A percentile compares a stretch with the other conserved stretches of the same genome.
Evolutionary conservation across 164 flowering plant species (phyloP).

Genomic region (Liquidambar formosana): DNA sequence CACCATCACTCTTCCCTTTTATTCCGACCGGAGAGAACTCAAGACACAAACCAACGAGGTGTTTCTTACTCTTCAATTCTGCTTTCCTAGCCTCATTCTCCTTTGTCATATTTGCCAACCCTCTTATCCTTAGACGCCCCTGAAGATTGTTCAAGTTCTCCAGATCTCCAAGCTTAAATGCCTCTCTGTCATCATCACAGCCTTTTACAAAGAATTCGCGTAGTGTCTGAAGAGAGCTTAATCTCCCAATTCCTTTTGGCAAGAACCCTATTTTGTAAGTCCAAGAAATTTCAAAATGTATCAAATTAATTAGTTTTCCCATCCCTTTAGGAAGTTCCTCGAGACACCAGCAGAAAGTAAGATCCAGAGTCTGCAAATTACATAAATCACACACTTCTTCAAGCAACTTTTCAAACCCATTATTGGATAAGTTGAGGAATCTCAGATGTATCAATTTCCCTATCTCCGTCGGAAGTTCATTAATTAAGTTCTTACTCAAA

Average conservation of each 20-base stretch:
- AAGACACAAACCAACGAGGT: no score
- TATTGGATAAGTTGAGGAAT: neutral
- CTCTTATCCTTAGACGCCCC: no score
- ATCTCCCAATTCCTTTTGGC: slow-evolving; percentile 20
- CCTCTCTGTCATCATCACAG: no score
- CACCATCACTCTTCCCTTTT: no score
- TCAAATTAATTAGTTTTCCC: slow-evolving; percentile 15
- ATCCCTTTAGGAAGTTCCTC: slow-evolving; percentile 13
- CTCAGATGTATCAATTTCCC: slow-evolving; percentile 18
- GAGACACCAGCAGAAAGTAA: neutral
- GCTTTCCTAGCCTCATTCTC: no score
- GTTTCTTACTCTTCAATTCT: no score
- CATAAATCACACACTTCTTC: neutral
- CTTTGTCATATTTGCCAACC: no score
- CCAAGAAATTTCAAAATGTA: slow-evolving; percentile 4
- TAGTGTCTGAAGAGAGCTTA: neutral
- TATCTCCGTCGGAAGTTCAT: neutral
- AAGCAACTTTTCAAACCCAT: neutral
- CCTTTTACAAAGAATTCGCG: no score
- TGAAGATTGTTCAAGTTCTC: no score
- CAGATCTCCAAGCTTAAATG: no score
- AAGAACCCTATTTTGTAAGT: neutral
- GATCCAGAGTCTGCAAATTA: slow-evolving; percentile 12
- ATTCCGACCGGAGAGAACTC: no score
- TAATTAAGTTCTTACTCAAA: neutral